Evolutionary conservation across 208 protist species (phyloP).

Genomic region (Wallacemonas collosoma): DNA sequence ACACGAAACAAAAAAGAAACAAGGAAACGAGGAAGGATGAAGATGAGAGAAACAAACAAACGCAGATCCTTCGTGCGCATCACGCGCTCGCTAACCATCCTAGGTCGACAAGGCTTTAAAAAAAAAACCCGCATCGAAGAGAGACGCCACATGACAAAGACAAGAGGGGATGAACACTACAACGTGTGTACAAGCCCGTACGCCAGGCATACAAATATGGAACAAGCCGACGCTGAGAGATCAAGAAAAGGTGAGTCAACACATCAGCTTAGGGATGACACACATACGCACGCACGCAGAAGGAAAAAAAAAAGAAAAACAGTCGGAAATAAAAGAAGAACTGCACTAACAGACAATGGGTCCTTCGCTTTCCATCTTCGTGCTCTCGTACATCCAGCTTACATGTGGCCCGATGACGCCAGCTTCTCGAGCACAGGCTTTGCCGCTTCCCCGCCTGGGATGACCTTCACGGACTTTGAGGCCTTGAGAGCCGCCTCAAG

Average conservation of each 20-base stretch:
- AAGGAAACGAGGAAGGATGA: neutral
- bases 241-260: no score
- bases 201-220: no score
- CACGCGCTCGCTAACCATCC: slow-evolving; percentile 1
- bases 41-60: neutral
- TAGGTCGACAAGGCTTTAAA: neutral
- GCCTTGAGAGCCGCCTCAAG: slow-evolving; percentile 37
- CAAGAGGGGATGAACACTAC: neutral
- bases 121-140: slow-evolving; percentile 5
- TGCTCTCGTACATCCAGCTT: neutral
- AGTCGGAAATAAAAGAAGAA: slow-evolving; percentile 20
- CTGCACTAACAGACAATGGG: slow-evolving; percentile 19
- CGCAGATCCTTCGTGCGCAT: neutral
- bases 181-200: neutral
- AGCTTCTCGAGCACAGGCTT: slow-evolving; percentile 44
- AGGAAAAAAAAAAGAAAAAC: slow-evolving; percentile 14
- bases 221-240: no score
- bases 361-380: slow-evolving; percentile 9
- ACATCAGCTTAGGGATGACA: no score
- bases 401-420: slow-evolving; percentile 19
- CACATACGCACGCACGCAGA: neutral
- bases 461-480: slow-evolving; percentile 59
- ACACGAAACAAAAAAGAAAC: neutral
- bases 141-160: slow-evolving; percentile 2
- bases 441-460: slow-evolving; percentile 32